Conservation (phyloP, 257 asterid species). For the Anisodus acutangulus region DNA sequence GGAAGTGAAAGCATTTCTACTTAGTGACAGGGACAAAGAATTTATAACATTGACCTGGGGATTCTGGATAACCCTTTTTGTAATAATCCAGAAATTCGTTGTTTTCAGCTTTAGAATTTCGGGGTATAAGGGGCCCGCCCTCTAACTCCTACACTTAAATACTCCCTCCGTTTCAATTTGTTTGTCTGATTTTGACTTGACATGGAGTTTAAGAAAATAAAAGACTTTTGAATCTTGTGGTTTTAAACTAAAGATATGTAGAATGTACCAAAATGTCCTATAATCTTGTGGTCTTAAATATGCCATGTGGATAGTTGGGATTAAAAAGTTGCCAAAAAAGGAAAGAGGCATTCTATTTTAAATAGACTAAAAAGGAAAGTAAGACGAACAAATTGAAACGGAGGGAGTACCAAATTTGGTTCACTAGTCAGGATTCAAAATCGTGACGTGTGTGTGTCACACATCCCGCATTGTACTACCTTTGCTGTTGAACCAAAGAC, state of each 20-base stretch:
- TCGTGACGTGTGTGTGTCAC: background rate
- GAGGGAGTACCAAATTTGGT: background rate
- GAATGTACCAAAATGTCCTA: too few species aligned
- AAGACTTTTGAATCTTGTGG: too few species aligned
- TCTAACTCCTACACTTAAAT: background rate
- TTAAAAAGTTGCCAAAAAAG: too few species aligned
- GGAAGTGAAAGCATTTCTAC: slow-evolving; percentile 5
- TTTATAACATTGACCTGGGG: background rate
- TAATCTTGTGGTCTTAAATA: too few species aligned
- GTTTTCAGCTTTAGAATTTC: background rate
- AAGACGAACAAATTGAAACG: too few species aligned
- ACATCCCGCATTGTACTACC: slow-evolving; percentile 9
- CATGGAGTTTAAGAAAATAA: too few species aligned
- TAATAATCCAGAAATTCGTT: background rate
- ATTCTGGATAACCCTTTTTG: background rate
- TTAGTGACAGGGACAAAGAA: background rate
- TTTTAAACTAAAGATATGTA: too few species aligned
- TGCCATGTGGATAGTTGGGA: too few species aligned
- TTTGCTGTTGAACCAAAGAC: slow-evolving; percentile 1
- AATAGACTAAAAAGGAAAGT: too few species aligned
- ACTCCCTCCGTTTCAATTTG: too few species aligned
- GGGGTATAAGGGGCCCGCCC: background rate
- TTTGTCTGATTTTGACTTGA: too few species aligned
- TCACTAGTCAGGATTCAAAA: slow-evolving; percentile 1
- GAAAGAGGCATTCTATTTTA: too few species aligned